These are phyloP conservation scores for Aureobasidium subglaciale DNA, from an alignment of 2,329 filamentous ascomycete species.

Conservation along the genomic window DNA sequence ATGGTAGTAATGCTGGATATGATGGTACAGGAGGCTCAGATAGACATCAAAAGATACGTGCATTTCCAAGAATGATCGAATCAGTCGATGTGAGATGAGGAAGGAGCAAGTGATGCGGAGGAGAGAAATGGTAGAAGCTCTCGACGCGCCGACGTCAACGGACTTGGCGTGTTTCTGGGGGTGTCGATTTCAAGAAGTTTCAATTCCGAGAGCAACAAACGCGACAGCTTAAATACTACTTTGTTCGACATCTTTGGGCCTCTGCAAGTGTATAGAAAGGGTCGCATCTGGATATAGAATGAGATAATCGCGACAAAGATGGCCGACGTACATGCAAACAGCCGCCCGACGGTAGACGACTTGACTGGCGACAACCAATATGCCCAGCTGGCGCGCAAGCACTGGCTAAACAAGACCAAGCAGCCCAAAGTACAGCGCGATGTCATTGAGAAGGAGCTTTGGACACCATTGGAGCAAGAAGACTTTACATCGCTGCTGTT, in stretches of 20 bases:
- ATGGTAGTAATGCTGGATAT: neutral
- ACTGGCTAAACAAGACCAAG: conserved; percentile 69
- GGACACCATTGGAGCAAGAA: conserved; percentile 79
- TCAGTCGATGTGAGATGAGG: neutral
- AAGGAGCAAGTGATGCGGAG: neutral
- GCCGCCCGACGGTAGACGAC: conserved; percentile 60
- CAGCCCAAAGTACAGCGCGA: conserved; percentile 66
- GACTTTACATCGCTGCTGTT: conserved; percentile 71
- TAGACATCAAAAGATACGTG: neutral
- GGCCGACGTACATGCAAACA: conserved; percentile 22
- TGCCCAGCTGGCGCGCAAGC: conserved; percentile 66
- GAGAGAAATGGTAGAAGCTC: neutral
- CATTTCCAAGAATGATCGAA: neutral
- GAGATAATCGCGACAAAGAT: conserved; percentile 9
- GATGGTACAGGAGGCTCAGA: neutral
- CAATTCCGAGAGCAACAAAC: neutral
- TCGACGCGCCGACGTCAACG: neutral
- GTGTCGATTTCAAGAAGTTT: conserved; percentile 4
- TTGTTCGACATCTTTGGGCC: neutral
- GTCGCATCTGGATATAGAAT: conserved; percentile 7
- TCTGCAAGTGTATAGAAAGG: neutral
- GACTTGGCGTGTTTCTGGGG: conserved; percentile 9
- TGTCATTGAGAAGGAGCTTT: conserved; percentile 78
- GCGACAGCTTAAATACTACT: neutral
- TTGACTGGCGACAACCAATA: conserved; percentile 60